Conservation (phyloP, 78 protist genomes). For the Dictyostelium capitatum region DNA sequence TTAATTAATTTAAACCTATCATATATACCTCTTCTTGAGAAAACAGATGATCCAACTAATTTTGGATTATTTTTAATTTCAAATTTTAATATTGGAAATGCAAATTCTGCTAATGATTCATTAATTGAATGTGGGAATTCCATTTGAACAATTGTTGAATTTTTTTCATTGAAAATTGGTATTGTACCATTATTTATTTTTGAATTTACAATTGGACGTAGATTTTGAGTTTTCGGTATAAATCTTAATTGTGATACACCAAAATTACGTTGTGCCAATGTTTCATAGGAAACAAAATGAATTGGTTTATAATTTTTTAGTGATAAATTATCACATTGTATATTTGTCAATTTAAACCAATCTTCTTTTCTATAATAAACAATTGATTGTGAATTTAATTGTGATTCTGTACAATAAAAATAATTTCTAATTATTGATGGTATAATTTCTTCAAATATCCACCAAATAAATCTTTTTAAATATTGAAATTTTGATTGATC, state of each 20-base stretch:
- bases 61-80: not conserved
- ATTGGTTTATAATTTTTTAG: not conserved
- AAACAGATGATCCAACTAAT: slow-evolving; percentile 2
- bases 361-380: not conserved
- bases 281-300: not conserved
- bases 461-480: slow-evolving; percentile 22
- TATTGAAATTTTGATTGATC: not conserved
- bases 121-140: not conserved
- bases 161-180: not conserved
- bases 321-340: not conserved
- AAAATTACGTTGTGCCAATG: not conserved
- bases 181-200: not conserved
- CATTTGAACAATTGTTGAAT: not conserved
- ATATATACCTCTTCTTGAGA: slow-evolving; percentile 5
- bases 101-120: not conserved
- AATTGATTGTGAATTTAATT: not conserved
- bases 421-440: slow-evolving; percentile 2
- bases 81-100: slow-evolving; percentile 28
- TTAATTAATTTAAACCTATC: not conserved
- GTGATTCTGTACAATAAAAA: slow-evolving; percentile 14
- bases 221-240: not conserved
- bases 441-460: slow-evolving; percentile 18
- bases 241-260: not conserved
- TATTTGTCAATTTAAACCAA: not conserved
- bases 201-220: slow-evolving; percentile 16